Evolutionary conservation across 352 stramenopile genomes (phyloP).

Genomic region (Peronospora belbahrii): DNA sequence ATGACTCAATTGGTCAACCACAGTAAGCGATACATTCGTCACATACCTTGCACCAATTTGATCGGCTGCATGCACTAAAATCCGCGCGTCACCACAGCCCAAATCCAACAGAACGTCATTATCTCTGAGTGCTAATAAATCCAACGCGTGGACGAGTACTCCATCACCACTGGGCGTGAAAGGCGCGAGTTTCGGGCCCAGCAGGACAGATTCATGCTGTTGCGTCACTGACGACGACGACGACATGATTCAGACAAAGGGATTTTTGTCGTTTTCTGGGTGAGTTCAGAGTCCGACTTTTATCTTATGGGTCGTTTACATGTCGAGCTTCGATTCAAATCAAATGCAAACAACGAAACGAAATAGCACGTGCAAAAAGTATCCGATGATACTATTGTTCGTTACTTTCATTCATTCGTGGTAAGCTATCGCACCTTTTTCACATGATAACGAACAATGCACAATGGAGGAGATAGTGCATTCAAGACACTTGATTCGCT

Average conservation of each 20-base stretch:
- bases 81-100: slow-evolving; percentile 68
- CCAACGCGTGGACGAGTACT: slow-evolving; percentile 50
- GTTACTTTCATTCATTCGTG: slow-evolving; percentile 20
- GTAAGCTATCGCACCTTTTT: slow-evolving; percentile 15
- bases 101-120: slow-evolving; percentile 70
- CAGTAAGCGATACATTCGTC: not conserved
- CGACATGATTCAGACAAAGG: slow-evolving; percentile 6
- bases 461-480: not conserved
- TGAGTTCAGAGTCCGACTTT: slow-evolving; percentile 14
- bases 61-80: slow-evolving; percentile 53
- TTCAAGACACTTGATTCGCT: slow-evolving; percentile 1
- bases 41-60: slow-evolving; percentile 36
- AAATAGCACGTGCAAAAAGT: too few species aligned
- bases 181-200: slow-evolving; percentile 59
- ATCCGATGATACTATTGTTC: slow-evolving; percentile 16
- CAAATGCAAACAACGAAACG: too few species aligned
- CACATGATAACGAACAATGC: slow-evolving; percentile 1
- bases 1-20: not conserved
- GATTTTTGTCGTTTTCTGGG: not conserved
- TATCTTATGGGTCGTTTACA: not conserved
- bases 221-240: slow-evolving; percentile 5
- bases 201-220: not conserved
- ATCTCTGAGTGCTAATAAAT: slow-evolving; percentile 46
- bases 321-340: slow-evolving; percentile 6
- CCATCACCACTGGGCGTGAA: slow-evolving; percentile 71